These are phyloP conservation scores for Beauveria asiatica DNA, from an alignment of 2,329 filamentous ascomycete species.

Conservation along the genomic window DNA sequence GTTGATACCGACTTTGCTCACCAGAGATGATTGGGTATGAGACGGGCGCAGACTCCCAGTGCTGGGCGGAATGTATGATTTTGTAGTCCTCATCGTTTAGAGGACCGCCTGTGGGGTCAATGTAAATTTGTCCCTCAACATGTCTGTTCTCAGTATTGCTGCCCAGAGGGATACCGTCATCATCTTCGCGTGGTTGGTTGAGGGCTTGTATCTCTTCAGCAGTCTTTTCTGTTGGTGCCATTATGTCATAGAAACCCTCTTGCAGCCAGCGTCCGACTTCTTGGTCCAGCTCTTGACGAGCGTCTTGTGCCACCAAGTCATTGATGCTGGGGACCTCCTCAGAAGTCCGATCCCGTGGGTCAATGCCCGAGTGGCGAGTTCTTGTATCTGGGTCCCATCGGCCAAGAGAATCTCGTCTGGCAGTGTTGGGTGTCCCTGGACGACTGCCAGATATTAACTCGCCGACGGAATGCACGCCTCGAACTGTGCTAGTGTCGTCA, in stretches of 20 bases:
- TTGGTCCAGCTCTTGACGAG: constrained; percentile 37
- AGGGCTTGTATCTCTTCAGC: constrained; percentile 18
- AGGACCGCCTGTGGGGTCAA: constrained; percentile 30
- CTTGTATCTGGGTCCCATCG: constrained; percentile 31
- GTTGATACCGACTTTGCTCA: constrained; percentile 31
- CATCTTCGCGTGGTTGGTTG: constrained; percentile 22
- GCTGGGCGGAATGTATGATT: constrained; percentile 38
- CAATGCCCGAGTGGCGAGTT: constrained; percentile 38
- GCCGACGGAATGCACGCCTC: constrained; percentile 30
- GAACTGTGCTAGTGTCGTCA: constrained; percentile 27
- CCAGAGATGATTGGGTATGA: constrained; percentile 35
- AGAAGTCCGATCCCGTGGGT: constrained; percentile 34
- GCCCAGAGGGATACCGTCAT: constrained; percentile 37
- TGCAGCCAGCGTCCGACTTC: constrained; percentile 45
- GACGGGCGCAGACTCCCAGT: constrained; percentile 42
- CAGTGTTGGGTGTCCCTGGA: constrained; percentile 17
- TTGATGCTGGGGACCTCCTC: constrained; percentile 38
- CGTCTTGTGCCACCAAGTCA: constrained; percentile 34
- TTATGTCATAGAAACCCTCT: constrained; percentile 22
- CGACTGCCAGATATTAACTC: constrained; percentile 27
- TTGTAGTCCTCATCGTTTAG: constrained; percentile 39
- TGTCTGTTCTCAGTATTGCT: constrained; percentile 41
- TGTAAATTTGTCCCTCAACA: constrained; percentile 42
- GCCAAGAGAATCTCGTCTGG: constrained; percentile 31
- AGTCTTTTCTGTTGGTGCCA: constrained; percentile 19